Evolutionary conservation across 1,139 yeast species (phyloP), one percentile per base, ranked within the genome.

Genomic region (Yamadazyma membranifaciens): DNA sequence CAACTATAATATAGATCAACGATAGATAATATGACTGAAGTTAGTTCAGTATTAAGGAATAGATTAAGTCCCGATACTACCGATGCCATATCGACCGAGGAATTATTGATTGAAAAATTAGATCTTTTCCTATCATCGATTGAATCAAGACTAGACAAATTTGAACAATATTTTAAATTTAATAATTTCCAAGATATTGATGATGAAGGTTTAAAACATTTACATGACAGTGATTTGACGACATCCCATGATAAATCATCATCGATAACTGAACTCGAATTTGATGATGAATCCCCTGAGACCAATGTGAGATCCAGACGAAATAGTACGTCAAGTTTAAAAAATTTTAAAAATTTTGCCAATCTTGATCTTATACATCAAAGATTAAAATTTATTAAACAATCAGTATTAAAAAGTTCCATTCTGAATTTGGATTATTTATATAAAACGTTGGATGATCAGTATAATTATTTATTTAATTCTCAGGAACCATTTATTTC

Each of bases 41-140:
- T 48, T 6, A 46, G 46, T 10, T 37, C 48, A 7, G 44, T 43
- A 6, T 39, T 52, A 9, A 47, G 55, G 27, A 49, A 52, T 36
- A 40, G 56, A 39, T 44, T 48, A 16, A 30, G 33, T 14, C 28
- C 38, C 13, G 36, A 36, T 9, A 33, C n/a, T 7, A 13, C 10
- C 20, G 17, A 14, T 3, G 11, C 36, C 10, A 42, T 33, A 34
- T 50, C 73, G 0, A 62, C 78, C 3, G 82, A 79, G 45, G 80
- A 73, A 45, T 55, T 69, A 14, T 60, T 78, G 37, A 66, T 79
- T 25, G 80, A 73, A 43, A 72, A 73, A 40, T 57, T 80, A 34
- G 85, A 80, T 50, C 56, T 54, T 10, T 78, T 80, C 45, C 61
- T 80, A 30, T 67, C 74, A 2, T 72, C 78, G n/a, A 69, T 80